A percentile compares a stretch with the other conserved stretches of the same genome.
phyloP scores from a whole-genome alignment of 345 rosid genomes.

The Euclidium syriacum region DNA sequence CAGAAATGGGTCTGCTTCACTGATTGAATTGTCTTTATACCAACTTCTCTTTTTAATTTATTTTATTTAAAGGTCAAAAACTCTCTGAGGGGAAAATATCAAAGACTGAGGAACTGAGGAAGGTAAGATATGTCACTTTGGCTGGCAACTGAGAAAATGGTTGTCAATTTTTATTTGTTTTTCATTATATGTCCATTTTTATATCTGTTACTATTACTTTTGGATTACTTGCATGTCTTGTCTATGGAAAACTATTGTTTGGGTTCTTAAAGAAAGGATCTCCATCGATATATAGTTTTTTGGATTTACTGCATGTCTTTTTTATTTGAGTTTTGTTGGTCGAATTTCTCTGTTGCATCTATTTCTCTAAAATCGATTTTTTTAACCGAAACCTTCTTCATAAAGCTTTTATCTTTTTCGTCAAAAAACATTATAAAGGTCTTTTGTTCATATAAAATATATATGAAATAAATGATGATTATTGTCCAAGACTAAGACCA shows the following conservation, averaged over 20 bases:
- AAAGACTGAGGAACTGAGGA: constrained; percentile 16
- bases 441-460: no score
- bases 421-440: no score
- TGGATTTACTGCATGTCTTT: no score
- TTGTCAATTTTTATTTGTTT: constrained; percentile 13
- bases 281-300: background rate
- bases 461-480: no score
- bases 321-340: no score
- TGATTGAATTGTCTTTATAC: constrained; percentile 20
- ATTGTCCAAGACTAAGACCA: no score
- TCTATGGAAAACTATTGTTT: constrained; percentile 14
- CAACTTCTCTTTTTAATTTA: no score
- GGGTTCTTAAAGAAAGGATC: constrained; percentile 5
- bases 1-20: constrained; percentile 10
- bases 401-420: no score
- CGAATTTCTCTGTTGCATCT: no score
- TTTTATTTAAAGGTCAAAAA: constrained; percentile 17
- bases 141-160: constrained; percentile 15
- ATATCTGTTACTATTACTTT: background rate
- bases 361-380: no score
- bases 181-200: background rate
- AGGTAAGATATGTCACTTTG: constrained; percentile 24
- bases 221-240: constrained; percentile 19
- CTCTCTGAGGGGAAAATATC: constrained; percentile 9
- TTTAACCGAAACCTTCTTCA: no score